Conservation (phyloP, 306 rosid species). For the Leucaena leucocephala region DNA sequence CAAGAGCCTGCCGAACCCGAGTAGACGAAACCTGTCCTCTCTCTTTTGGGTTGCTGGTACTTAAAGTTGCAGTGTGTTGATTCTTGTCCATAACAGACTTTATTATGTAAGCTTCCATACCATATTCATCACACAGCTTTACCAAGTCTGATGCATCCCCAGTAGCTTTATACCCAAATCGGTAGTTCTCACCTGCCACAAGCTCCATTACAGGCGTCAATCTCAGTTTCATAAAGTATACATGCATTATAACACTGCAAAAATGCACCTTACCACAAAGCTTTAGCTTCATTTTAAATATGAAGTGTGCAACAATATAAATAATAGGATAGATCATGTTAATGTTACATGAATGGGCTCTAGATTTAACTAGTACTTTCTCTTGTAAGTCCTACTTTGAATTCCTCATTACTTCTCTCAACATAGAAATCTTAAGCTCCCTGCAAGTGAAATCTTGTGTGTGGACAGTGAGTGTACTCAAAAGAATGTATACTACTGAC, state of each 20-base stretch:
- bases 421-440: not conserved
- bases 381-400: not conserved
- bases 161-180: conserved; percentile 96
- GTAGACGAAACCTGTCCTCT: conserved; percentile 93
- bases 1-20: conserved; percentile 79
- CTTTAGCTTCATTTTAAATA: not conserved
- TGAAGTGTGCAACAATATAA: not conserved
- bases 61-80: conserved; percentile 37
- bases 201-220: conserved; percentile 35
- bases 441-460: no score
- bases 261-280: not conserved
- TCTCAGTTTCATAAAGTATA: conserved; percentile 29
- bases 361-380: not conserved
- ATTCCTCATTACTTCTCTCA: not conserved
- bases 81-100: conserved; percentile 88
- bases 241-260: not conserved
- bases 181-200: conserved; percentile 85
- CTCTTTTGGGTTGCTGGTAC: conserved; percentile 61
- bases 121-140: conserved; percentile 75
- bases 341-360: not conserved
- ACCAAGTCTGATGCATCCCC: conserved; percentile 78
- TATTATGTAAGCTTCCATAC: conserved; percentile 75
- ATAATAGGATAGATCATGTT: not conserved
- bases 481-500: no score
- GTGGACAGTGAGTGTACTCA: no score